These are phyloP conservation scores for Silene noctiflora DNA, from an alignment of 179 eudicot species.

Conservation along the genomic window DNA sequence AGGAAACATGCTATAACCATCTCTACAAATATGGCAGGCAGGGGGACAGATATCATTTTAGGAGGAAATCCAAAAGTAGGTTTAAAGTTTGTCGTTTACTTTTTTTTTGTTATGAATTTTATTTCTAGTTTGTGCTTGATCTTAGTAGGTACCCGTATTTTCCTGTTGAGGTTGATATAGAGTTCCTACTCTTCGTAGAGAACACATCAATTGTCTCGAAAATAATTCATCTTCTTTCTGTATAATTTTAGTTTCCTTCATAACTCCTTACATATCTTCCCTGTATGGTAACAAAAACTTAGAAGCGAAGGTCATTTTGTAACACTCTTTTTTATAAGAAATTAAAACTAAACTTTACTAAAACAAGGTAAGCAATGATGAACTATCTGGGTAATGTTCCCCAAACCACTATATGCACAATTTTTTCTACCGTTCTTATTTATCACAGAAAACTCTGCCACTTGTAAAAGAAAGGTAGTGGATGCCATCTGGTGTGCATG, in stretches of 20 bases:
- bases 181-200: background rate
- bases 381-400: background rate
- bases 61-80: constrained; percentile 98
- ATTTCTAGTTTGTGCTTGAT: background rate
- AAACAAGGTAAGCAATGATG: background rate
- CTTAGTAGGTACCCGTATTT: background rate
- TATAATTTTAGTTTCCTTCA: background rate
- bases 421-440: background rate
- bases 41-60: constrained; percentile 96
- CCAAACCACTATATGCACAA: background rate
- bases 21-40: constrained; percentile 99
- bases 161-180: background rate
- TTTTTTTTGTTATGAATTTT: background rate
- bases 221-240: background rate
- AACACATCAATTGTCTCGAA: background rate
- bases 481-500: background rate
- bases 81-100: constrained; percentile 1
- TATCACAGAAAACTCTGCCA: background rate
- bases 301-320: no score
- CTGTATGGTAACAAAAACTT: no score
- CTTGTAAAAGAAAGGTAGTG: background rate
- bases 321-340: no score
- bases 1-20: constrained; percentile 88
- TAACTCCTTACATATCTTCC: no score
- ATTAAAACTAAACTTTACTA: background rate